phyloP scores from a whole-genome alignment of 352 stramenopile species.

The Globisporangium solare region DNA sequence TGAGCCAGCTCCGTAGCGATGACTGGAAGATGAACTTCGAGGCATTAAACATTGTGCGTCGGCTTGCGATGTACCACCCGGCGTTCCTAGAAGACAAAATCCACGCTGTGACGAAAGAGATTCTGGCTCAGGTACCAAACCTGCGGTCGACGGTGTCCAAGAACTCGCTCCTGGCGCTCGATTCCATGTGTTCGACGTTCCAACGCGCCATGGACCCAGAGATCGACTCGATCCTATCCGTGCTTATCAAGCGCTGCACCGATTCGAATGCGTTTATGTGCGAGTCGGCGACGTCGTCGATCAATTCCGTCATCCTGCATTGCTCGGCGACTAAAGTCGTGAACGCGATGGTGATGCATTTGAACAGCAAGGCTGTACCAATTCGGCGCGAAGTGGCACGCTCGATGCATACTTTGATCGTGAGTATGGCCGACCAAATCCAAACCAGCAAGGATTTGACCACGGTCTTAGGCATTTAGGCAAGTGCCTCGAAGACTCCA shows the following conservation, averaged over 20 bases:
- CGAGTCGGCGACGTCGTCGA: conserved; percentile 40
- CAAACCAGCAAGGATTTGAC: conserved; percentile 34
- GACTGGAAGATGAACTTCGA: conserved; percentile 72
- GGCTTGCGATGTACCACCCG: conserved; percentile 48
- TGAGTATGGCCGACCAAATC: conserved; percentile 29
- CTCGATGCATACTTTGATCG: conserved; percentile 44
- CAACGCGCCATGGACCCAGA: conserved; percentile 50
- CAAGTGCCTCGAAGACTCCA: conserved; percentile 66
- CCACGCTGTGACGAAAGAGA: conserved; percentile 37
- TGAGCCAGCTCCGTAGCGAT: conserved; percentile 28
- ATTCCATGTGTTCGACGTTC: conserved; percentile 47
- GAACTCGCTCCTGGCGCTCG: conserved; percentile 67
- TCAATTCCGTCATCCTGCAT: conserved; percentile 46
- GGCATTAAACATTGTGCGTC: conserved; percentile 47
- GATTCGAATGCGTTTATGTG: conserved; percentile 79
- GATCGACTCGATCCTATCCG: conserved; percentile 48
- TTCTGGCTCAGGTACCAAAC: conserved; percentile 62
- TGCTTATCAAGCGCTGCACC: conserved; percentile 58
- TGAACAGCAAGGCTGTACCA: conserved; percentile 38
- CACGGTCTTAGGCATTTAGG: conserved; percentile 39
- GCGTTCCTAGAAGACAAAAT: conserved; percentile 39
- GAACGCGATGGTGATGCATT: conserved; percentile 30
- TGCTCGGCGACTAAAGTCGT: conserved; percentile 52
- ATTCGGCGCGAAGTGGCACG: conserved; percentile 63
- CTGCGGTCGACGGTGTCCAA: conserved; percentile 70